phyloP scores from a whole-genome alignment of 2,329 filamentous ascomycete genomes.

The Aspergillus ustus region DNA sequence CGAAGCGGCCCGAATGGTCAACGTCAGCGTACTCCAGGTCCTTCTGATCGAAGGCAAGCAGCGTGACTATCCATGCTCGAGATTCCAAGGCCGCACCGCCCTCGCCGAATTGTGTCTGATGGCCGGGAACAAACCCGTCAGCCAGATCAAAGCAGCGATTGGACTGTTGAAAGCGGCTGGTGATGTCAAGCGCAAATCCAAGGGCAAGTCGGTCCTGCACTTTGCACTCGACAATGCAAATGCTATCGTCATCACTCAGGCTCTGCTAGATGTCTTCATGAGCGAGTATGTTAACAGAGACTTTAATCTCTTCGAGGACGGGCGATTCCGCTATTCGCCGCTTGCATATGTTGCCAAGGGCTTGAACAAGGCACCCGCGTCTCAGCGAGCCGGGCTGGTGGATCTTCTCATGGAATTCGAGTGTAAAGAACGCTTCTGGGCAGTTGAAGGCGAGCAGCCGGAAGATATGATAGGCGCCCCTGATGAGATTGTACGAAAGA shows the following conservation, averaged over 20 bases:
- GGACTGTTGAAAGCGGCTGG: conserved; percentile 5
- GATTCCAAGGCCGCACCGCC: conserved; percentile 14
- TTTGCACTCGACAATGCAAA: conserved; percentile 14
- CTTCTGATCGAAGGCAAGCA: conserved; percentile 9
- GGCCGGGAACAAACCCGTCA: conserved; percentile 2
- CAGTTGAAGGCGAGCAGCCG: conserved; percentile 12
- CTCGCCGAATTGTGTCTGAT: conserved; percentile 10
- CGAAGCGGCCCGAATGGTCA: conserved; percentile 13
- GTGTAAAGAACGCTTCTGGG: conserved; percentile 14
- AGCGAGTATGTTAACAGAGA: conserved; percentile 14
- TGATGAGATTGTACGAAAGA: conserved; percentile 1
- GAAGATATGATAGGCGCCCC: conserved; percentile 11
- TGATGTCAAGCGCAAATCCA: conserved; percentile 11
- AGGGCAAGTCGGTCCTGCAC: conserved; percentile 12
- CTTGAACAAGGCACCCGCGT: conserved; percentile 3
- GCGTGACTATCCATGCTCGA: conserved; percentile 13
- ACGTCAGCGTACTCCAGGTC: conserved; percentile 10
- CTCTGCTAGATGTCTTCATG: conserved; percentile 12
- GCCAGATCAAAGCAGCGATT: conserved; percentile 14
- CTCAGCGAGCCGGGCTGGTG: conserved; percentile 2
- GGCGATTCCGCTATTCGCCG: conserved; percentile 8
- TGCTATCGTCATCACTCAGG: conserved; percentile 9
- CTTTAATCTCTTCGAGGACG: conserved; percentile 15
- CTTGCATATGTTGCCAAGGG: conserved; percentile 9
- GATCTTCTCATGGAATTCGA: conserved; percentile 11